These are phyloP conservation scores for Metarhizium rileyi DNA, from an alignment of 2,329 filamentous ascomycete species.

Conservation along the genomic window DNA sequence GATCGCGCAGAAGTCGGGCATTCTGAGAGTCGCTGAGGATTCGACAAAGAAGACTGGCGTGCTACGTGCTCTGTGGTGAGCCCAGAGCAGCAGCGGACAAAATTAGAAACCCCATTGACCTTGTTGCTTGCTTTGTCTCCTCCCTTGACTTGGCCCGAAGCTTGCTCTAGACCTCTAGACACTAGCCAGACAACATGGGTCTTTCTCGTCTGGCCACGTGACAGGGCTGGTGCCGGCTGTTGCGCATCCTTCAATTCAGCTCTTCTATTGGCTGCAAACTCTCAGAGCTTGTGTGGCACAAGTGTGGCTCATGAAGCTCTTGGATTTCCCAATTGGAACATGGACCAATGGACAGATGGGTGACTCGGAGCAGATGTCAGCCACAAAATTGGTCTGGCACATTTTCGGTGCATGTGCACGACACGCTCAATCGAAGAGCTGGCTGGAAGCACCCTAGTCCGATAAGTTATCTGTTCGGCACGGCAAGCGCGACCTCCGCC, in stretches of 20 bases:
- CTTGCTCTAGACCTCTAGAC: not conserved
- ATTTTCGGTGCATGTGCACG: too few species aligned
- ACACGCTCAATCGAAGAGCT: too few species aligned
- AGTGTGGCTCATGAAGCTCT: not conserved
- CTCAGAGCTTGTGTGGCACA: slow-evolving; percentile 1
- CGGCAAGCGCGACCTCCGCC: slow-evolving; percentile 2
- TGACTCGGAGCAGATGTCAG: not conserved
- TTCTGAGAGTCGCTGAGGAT: too few species aligned
- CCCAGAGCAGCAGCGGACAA: too few species aligned
- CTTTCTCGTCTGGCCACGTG: slow-evolving; percentile 3
- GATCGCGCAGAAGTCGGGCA: too few species aligned
- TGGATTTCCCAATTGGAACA: not conserved
- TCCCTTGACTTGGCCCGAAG: not conserved
- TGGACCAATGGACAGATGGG: not conserved
- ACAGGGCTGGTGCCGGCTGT: slow-evolving; percentile 2
- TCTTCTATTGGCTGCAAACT: not conserved
- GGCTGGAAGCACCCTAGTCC: not conserved
- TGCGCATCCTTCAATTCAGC: slow-evolving; percentile 5
- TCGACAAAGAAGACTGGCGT: too few species aligned
- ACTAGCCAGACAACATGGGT: too few species aligned
- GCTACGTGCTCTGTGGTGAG: too few species aligned
- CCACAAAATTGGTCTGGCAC: not conserved
- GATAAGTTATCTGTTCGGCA: not conserved
- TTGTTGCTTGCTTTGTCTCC: too few species aligned
- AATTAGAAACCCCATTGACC: too few species aligned